phyloP scores from a whole-genome alignment of 441 rosid genomes.

The Lepidium campestre region DNA sequence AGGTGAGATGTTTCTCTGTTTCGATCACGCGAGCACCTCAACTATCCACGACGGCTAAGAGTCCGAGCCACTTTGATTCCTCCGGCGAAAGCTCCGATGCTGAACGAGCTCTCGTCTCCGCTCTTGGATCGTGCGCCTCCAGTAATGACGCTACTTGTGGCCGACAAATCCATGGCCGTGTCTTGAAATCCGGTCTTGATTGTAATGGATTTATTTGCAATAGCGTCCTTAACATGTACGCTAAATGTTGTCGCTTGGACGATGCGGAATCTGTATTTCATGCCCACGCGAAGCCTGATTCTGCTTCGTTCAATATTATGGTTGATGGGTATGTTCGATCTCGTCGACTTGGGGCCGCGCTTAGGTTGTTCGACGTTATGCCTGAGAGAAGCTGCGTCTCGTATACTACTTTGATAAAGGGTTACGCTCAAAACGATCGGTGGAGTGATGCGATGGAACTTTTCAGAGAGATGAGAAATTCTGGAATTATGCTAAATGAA shows the following conservation, averaged over 20 bases:
- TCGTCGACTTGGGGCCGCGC: constrained; percentile 49
- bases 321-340: constrained; percentile 45
- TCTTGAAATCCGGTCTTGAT: constrained; percentile 49
- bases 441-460: constrained; percentile 47
- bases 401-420: constrained; percentile 65
- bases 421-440: constrained; percentile 42
- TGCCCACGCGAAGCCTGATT: constrained; percentile 30
- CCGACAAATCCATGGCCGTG: constrained; percentile 46
- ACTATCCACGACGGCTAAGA: not conserved
- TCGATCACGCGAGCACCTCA: not conserved
- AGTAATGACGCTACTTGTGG: constrained; percentile 36
- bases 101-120: constrained; percentile 54
- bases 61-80: not conserved
- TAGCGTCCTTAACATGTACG: constrained; percentile 70
- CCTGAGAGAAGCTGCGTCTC: constrained; percentile 60
- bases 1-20: constrained; percentile 15
- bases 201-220: constrained; percentile 58
- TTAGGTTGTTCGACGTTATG: constrained; percentile 58
- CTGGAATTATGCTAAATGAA: constrained; percentile 47
- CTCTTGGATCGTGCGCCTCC: constrained; percentile 54
- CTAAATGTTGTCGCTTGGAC: constrained; percentile 47
- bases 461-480: constrained; percentile 56
- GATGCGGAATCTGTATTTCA: constrained; percentile 51
- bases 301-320: constrained; percentile 67
- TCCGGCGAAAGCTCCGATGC: constrained; percentile 17